phyloP scores from a whole-genome alignment of 208 protist species.

The Wallacemonas collosoma region DNA sequence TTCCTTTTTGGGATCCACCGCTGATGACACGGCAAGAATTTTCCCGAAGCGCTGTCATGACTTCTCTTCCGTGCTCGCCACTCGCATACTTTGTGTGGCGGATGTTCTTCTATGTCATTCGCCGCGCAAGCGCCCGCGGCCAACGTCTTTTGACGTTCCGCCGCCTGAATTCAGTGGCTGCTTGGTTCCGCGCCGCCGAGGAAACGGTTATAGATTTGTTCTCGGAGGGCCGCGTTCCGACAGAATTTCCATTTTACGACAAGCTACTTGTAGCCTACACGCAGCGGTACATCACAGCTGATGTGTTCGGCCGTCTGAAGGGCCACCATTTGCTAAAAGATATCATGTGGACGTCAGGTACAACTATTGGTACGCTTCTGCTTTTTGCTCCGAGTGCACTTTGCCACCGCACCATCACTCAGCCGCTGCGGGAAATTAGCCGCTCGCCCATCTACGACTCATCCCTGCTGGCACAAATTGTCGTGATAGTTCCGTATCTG shows the following conservation, averaged over 20 bases:
- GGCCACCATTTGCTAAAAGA: conserved; percentile 36
- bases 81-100: conserved; percentile 78
- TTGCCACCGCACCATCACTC: conserved; percentile 24
- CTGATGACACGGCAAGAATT: conserved; percentile 71
- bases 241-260: conserved; percentile 56
- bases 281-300: conserved; percentile 50
- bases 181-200: conserved; percentile 15
- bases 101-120: conserved; percentile 57
- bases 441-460: conserved; percentile 33
- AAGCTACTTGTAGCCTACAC: conserved; percentile 49
- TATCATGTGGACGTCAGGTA: conserved; percentile 40
- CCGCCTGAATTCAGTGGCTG: conserved; percentile 5
- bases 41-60: conserved; percentile 53
- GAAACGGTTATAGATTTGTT: conserved; percentile 13
- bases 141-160: conserved; percentile 8
- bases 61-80: conserved; percentile 74
- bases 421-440: conserved; percentile 32
- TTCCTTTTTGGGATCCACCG: conserved; percentile 85
- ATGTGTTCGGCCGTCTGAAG: conserved; percentile 25
- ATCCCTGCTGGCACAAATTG: conserved; percentile 30
- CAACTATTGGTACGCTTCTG: conserved; percentile 43
- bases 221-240: conserved; percentile 18
- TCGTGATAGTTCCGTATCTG: conserved; percentile 47
- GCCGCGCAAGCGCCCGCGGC: conserved; percentile 8
- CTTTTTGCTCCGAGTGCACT: conserved; percentile 39